Conservation (phyloP, 116 monocot genomes). For the Zostera marina region DNA sequence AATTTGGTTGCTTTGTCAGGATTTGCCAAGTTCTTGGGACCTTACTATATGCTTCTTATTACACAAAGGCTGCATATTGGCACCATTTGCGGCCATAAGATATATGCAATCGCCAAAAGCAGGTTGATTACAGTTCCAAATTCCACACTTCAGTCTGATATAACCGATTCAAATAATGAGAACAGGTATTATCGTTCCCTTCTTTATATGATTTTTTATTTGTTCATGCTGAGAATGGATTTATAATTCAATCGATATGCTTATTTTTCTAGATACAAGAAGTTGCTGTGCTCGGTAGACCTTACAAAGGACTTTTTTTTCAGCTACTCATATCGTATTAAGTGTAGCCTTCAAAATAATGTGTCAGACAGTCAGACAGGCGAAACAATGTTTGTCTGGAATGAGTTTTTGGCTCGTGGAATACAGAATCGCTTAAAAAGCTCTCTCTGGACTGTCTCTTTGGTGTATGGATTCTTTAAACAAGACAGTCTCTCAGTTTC, state of each 20-base stretch:
- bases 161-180: slow-evolving; percentile 79
- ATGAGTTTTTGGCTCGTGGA: slow-evolving; percentile 76
- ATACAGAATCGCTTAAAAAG: slow-evolving; percentile 51
- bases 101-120: slow-evolving; percentile 68
- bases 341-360: slow-evolving; percentile 88
- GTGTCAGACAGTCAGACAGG: slow-evolving; percentile 34
- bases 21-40: slow-evolving; percentile 77
- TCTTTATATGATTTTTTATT: neutral
- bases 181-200: slow-evolving; percentile 59
- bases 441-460: slow-evolving; percentile 76
- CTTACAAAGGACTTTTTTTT: slow-evolving; percentile 97
- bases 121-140: slow-evolving; percentile 63
- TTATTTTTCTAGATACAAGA: slow-evolving; percentile 54
- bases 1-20: slow-evolving; percentile 4
- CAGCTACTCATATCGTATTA: slow-evolving; percentile 78
- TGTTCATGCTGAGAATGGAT: neutral
- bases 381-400: slow-evolving; percentile 96
- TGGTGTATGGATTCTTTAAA: slow-evolving; percentile 88
- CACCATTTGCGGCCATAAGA: slow-evolving; percentile 52
- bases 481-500: slow-evolving; percentile 54
- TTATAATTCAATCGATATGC: neutral
- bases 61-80: slow-evolving; percentile 78
- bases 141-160: slow-evolving; percentile 30
- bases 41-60: slow-evolving; percentile 88
- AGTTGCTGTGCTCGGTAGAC: slow-evolving; percentile 70